Base-by-base conservation (phyloP, 495 filamentous ascomycete genomes). In the Aspergillus conjunctus region DNA sequence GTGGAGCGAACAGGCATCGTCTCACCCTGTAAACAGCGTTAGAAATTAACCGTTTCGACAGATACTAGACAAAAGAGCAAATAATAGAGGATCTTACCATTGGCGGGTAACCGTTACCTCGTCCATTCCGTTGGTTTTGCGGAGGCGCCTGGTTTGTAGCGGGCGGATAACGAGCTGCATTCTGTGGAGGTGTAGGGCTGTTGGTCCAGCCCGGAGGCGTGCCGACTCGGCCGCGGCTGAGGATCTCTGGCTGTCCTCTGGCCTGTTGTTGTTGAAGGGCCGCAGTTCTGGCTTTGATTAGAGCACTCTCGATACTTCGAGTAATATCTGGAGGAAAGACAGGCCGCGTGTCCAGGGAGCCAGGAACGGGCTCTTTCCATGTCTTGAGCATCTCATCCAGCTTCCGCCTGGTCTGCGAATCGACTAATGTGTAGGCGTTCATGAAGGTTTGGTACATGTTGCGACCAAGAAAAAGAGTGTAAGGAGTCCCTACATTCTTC, bases 401-500 rank as follows among this genome's bases (percentile, higher is more conserved):
- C 75, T 94, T 93, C 56, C 87, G 83, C 65, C 94, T 83, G n/a
- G 90, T 91, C 43, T 79, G 77, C 52, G 79, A 79, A 66, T 97
- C 92, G 59, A 97, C 92, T 65, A 94, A 81, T 6, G 87, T 87
- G 71, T 97, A 98, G 54, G 95, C 91, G 64, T 91, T 88, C 92
- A 98, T 97, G 71, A 97, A 98, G 17, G 91, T 97, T 63, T 85
- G 83, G 72, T 91, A 98, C 59, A 98, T 84, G 72, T 93, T 92
- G 18, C 90, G 87, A 39, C 94, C 91, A 61, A 98, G 87, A 71
- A 94, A 97, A 7, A 97, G 82, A 1, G 92, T 96, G 75, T 98
- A 98, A 50, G 94, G 95, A 1, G 92, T 97, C 26, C 95, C 95
- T 58, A 98, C 92, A 81, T 98, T 98, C 78, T 98, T 98, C 67